These are phyloP conservation scores for Trichoderma lentiforme DNA, from an alignment of 2,329 filamentous ascomycete species.

Conservation along the genomic window DNA sequence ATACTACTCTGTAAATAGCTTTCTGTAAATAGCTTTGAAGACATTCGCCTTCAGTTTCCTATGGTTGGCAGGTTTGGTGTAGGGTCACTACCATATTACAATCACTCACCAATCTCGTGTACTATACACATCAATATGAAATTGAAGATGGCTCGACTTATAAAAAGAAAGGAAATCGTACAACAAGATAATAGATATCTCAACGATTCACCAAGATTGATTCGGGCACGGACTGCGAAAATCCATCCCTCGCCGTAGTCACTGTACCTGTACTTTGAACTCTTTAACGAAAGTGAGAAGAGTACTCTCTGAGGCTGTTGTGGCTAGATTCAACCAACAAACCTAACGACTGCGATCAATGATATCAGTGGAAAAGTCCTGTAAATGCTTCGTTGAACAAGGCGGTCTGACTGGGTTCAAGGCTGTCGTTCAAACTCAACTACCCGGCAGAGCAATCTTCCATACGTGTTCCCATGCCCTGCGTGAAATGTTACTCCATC, in stretches of 20 bases:
- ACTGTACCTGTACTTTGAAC: not conserved
- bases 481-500: not conserved
- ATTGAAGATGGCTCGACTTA: not conserved
- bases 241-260: not conserved
- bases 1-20: not conserved
- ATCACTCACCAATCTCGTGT: not conserved
- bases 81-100: not conserved
- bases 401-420: too few species aligned
- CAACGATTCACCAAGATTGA: not conserved
- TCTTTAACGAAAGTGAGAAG: not conserved
- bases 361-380: not conserved
- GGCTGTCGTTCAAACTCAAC: not conserved
- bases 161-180: not conserved
- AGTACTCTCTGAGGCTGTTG: not conserved
- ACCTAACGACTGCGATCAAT: not conserved
- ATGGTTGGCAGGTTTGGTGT: not conserved
- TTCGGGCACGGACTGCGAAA: not conserved
- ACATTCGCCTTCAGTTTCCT: not conserved
- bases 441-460: not conserved
- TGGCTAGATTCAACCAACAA: not conserved
- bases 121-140: not conserved
- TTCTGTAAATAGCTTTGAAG: not conserved
- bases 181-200: not conserved
- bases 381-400: not conserved
- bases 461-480: not conserved